Percentiles rank a stretch among this genome's conserved stretches.
Evolutionary conservation across 78 protist species (phyloP).

Genomic region (Speleostelium caveatum): DNA sequence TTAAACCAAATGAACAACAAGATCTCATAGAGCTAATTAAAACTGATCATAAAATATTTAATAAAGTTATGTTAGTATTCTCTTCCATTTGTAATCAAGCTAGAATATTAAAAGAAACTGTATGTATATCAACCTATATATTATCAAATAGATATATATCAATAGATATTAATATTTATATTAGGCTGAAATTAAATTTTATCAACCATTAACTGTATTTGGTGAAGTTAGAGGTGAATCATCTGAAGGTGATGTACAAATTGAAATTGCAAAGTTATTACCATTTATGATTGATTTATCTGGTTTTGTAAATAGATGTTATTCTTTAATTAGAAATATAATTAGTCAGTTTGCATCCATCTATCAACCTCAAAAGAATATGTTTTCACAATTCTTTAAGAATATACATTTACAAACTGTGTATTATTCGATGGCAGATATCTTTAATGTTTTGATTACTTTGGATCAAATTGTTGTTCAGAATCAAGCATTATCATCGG

Average conservation of each 20-base stretch:
- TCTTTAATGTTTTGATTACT: slow-evolving; percentile 80
- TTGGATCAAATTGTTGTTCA: slow-evolving; percentile 65
- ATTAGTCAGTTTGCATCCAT: slow-evolving; percentile 83
- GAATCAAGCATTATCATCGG: slow-evolving; percentile 26
- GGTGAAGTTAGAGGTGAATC: slow-evolving; percentile 71
- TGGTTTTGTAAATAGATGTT: slow-evolving; percentile 64
- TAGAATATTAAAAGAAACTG: slow-evolving; percentile 61
- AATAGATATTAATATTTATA: not conserved
- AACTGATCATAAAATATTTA: slow-evolving; percentile 77
- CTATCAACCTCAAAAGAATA: slow-evolving; percentile 22
- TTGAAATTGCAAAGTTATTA: slow-evolving; percentile 63
- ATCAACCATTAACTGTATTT: slow-evolving; percentile 54
- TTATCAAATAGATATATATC: not conserved
- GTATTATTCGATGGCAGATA: slow-evolving; percentile 55
- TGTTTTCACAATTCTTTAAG: slow-evolving; percentile 58
- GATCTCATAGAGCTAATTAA: slow-evolving; percentile 74
- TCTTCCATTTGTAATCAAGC: slow-evolving; percentile 57
- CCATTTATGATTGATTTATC: slow-evolving; percentile 80
- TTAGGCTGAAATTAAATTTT: slow-evolving; percentile 23
- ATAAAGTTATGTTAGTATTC: slow-evolving; percentile 74
- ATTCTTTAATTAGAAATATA: slow-evolving; percentile 64
- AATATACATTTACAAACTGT: slow-evolving; percentile 73
- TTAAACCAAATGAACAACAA: slow-evolving; percentile 81
- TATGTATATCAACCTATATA: slow-evolving; percentile 17
- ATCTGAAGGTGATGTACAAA: slow-evolving; percentile 82